Evolutionary conservation across 208 protist genomes (phyloP).

Genomic region (Vickermania spadyakhi): DNA sequence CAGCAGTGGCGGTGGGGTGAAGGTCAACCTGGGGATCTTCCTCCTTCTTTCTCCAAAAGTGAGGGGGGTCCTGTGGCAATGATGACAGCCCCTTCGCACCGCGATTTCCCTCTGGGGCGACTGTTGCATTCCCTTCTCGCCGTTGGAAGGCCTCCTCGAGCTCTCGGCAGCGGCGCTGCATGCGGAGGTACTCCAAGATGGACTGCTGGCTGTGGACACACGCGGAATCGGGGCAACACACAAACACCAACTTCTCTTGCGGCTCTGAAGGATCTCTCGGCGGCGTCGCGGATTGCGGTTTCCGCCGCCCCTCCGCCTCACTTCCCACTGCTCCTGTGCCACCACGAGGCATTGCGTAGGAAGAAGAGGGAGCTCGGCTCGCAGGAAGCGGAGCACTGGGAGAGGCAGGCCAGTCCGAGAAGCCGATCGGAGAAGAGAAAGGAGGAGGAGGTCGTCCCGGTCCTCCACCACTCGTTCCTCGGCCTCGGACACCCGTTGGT

Average conservation of each 20-base stretch:
- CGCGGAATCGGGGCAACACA: slow-evolving; percentile 3
- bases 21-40: too few species aligned
- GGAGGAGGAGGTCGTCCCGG: background rate
- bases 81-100: too few species aligned
- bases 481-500: background rate
- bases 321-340: background rate
- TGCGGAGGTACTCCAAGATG: slow-evolving; percentile 56
- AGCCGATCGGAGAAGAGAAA: too few species aligned
- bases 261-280: background rate
- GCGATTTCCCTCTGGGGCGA: background rate
- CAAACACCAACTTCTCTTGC: background rate
- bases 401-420: too few species aligned
- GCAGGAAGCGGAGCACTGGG: too few species aligned
- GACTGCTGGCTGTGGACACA: slow-evolving; percentile 65
- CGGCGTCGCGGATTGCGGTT: background rate
- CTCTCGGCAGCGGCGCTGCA: slow-evolving; percentile 45
- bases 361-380: too few species aligned
- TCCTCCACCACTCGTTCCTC: background rate
- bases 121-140: slow-evolving; percentile 12
- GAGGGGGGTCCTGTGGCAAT: too few species aligned
- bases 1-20: too few species aligned
- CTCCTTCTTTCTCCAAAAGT: too few species aligned
- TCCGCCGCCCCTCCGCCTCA: background rate
- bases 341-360: background rate
- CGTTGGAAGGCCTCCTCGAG: slow-evolving; percentile 33